Evolutionary conservation across 495 filamentous ascomycete species (phyloP).

Genomic region (Hypoxylon rickii): DNA sequence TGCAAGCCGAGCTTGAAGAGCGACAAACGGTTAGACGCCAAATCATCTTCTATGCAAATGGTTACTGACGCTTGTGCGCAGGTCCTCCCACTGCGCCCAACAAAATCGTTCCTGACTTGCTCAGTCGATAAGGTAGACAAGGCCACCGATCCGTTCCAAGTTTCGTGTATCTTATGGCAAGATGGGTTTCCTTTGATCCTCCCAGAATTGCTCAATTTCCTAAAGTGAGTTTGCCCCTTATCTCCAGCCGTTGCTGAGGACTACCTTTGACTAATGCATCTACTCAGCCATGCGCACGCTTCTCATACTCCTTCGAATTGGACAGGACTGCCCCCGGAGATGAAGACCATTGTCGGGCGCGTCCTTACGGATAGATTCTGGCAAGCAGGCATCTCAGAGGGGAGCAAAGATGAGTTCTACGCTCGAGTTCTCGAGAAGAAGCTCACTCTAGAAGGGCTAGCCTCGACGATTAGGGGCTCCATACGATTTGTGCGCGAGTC

Average conservation of each 20-base stretch:
- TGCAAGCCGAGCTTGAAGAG: conserved; percentile 76
- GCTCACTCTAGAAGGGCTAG: conserved; percentile 87
- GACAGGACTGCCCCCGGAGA: conserved; percentile 75
- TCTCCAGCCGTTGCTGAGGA: not conserved
- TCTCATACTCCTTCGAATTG: conserved; percentile 89
- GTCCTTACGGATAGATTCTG: conserved; percentile 96
- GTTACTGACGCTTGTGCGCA: conserved; percentile 39
- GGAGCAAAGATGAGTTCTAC: conserved; percentile 95
- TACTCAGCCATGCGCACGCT: conserved; percentile 78
- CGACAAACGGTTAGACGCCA: conserved; percentile 64
- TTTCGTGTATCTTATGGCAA: conserved; percentile 79
- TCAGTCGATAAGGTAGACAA: conserved; percentile 87
- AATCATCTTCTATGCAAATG: not conserved
- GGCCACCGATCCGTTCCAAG: conserved; percentile 65
- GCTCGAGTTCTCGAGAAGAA: conserved; percentile 86
- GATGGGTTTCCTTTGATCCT: conserved; percentile 81
- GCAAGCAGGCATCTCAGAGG: conserved; percentile 96
- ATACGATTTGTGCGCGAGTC: conserved; percentile 88
- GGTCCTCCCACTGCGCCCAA: conserved; percentile 78
- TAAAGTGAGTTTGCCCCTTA: conserved; percentile 60
- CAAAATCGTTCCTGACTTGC: conserved; percentile 85
- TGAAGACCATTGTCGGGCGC: conserved; percentile 74
- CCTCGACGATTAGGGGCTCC: conserved; percentile 86
- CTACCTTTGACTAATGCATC: conserved; percentile 28
- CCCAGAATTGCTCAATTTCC: conserved; percentile 82